phyloP scores from a whole-genome alignment of 2,329 filamentous ascomycete genomes.

The Phaeophleospora eucalypticola region DNA sequence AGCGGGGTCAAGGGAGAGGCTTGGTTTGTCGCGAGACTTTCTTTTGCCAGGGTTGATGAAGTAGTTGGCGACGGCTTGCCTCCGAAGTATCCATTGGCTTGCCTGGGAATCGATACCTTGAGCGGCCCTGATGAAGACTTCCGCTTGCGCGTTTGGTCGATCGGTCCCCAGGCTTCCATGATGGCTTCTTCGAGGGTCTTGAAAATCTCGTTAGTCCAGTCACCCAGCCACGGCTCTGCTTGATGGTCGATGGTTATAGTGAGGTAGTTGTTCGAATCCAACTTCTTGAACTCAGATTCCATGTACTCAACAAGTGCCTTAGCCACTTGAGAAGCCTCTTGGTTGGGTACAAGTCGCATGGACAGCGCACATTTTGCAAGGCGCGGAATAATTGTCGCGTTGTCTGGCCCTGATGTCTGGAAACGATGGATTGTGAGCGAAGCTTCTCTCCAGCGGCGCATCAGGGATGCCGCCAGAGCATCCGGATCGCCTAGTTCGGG shows the following conservation, averaged over 20 bases:
- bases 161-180: conserved; percentile 73
- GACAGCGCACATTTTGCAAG: conserved; percentile 86
- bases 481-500: conserved; percentile 61
- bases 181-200: conserved; percentile 81
- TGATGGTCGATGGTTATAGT: conserved; percentile 83
- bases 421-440: conserved; percentile 92
- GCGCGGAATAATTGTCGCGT: conserved; percentile 85
- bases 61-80: conserved; percentile 47
- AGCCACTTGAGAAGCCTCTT: conserved; percentile 77
- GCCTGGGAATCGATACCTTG: conserved; percentile 11
- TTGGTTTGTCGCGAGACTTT: conserved; percentile 33
- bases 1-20: conserved; percentile 26
- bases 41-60: conserved; percentile 49
- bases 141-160: conserved; percentile 32
- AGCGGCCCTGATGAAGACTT: conserved; percentile 15
- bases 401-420: conserved; percentile 81
- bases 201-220: conserved; percentile 87
- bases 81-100: conserved; percentile 19
- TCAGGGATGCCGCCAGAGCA: conserved; percentile 75
- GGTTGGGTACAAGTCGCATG: conserved; percentile 86
- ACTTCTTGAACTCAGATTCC: conserved; percentile 63
- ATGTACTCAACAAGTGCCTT: conserved; percentile 64
- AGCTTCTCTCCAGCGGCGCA: conserved; percentile 92
- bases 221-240: conserved; percentile 85
- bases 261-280: conserved; percentile 77